A percentile compares a stretch with the other conserved stretches of the same genome.
phyloP scores from a whole-genome alignment of 1,284 basidiomycete genomes.

The Waitea zeae region DNA sequence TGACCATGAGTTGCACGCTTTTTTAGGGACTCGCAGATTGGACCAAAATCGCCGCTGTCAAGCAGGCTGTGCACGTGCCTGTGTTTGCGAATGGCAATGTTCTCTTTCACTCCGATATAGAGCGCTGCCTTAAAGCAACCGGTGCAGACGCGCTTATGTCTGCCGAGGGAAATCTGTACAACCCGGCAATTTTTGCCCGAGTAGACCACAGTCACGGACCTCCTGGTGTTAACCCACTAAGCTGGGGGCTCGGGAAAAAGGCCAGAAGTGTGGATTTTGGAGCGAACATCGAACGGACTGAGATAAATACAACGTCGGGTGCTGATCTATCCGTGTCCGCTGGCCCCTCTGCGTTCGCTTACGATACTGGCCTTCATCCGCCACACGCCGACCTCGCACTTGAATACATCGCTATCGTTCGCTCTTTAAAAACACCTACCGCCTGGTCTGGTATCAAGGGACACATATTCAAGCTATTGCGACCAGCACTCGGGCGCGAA shows the following conservation, averaged over 20 bases:
- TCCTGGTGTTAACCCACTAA: background rate
- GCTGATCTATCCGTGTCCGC: conserved; percentile 10
- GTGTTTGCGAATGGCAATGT: conserved; percentile 99
- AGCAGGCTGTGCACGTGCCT: conserved; percentile 76
- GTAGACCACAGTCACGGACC: background rate
- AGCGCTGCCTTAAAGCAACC: conserved; percentile 62
- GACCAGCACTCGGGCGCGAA: conserved; percentile 57
- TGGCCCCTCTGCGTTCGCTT: conserved; percentile 8
- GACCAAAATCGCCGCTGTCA: conserved; percentile 73
- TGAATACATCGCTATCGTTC: conserved; percentile 80
- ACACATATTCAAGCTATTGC: conserved; percentile 86
- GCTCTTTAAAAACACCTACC: conserved; percentile 56
- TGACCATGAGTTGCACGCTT: conserved; percentile 6
- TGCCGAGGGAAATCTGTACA: conserved; percentile 92
- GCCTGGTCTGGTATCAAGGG: conserved; percentile 69
- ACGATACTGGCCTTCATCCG: conserved; percentile 33
- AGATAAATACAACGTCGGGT: no score
- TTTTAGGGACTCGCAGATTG: conserved; percentile 85
- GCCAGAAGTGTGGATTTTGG: no score
- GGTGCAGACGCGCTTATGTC: conserved; percentile 89
- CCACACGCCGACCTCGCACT: conserved; percentile 51
- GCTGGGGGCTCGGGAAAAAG: no score
- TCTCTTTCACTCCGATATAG: conserved; percentile 69
- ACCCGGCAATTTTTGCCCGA: conserved; percentile 66
- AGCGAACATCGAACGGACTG: no score